phyloP scores from a whole-genome alignment of 2,329 filamentous ascomycete species.

The Thielaviopsis punctulata region DNA sequence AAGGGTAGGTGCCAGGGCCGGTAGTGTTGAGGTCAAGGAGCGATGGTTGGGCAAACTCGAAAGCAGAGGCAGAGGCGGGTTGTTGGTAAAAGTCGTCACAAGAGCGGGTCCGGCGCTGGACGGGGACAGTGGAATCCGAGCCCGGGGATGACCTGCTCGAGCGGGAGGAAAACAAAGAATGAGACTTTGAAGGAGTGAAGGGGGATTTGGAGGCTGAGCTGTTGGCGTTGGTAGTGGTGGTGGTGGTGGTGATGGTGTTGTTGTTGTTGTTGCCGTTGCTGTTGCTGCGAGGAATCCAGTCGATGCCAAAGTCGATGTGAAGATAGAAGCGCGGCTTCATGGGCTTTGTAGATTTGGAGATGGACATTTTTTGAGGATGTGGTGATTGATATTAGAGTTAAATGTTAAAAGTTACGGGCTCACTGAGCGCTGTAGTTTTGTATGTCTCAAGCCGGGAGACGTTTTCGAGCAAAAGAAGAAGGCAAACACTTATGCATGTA shows the following conservation, averaged over 20 bases:
- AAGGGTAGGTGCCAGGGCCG: conserved; percentile 1
- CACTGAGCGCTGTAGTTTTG: not conserved
- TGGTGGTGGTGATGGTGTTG: conserved; percentile 31
- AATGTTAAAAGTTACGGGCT: not conserved
- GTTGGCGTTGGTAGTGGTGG: conserved; percentile 23
- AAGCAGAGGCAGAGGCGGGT: conserved; percentile 7
- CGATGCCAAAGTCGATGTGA: conserved; percentile 34
- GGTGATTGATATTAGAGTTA: too few relatives aligned
- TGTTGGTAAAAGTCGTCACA: conserved; percentile 28
- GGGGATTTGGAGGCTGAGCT: conserved; percentile 32
- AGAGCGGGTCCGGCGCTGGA: conserved; percentile 12
- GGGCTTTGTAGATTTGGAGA: conserved; percentile 14
- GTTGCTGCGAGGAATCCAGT: conserved; percentile 26
- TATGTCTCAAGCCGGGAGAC: not conserved
- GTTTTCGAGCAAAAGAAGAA: not conserved
- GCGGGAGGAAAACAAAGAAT: conserved; percentile 1
- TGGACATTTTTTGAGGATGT: too few relatives aligned
- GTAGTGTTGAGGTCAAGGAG: conserved; percentile 1
- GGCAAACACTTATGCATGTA: too few relatives aligned
- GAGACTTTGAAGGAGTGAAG: conserved; percentile 17
- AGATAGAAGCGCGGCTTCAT: conserved; percentile 25
- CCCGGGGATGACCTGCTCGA: conserved; percentile 2
- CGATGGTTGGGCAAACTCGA: not conserved
- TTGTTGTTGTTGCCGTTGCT: conserved; percentile 25
- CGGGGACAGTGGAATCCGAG: not conserved